Evolutionary conservation across 2,329 filamentous ascomycete species (phyloP).

Genomic region (Macroventuria anomochaeta): DNA sequence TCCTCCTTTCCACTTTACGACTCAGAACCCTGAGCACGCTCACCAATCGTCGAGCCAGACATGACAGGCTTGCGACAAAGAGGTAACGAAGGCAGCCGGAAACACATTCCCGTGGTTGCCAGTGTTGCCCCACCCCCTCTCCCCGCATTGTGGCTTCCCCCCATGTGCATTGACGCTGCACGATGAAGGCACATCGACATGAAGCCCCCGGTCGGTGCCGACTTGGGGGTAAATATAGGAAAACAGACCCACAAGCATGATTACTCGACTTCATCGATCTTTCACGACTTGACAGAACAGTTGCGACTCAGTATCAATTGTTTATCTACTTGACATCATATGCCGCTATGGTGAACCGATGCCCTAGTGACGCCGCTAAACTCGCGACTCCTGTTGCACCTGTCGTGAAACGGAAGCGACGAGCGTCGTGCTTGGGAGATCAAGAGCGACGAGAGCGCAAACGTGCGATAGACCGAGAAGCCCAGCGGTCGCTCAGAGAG

Average conservation of each 20-base stretch:
- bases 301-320: conserved; percentile 18
- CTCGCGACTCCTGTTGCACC: conserved; percentile 31
- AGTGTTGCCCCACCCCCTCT: conserved; percentile 22
- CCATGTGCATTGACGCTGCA: conserved; percentile 8
- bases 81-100: conserved; percentile 2
- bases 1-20: not conserved
- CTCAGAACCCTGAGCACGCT: not conserved
- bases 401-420: conserved; percentile 43
- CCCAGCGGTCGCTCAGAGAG: conserved; percentile 44
- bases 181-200: not conserved
- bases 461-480: conserved; percentile 46
- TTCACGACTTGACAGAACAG: conserved; percentile 13
- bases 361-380: conserved; percentile 32
- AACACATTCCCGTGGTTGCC: conserved; percentile 2
- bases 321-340: conserved; percentile 17
- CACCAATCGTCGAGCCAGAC: conserved; percentile 1
- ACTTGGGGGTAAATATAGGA: conserved; percentile 14
- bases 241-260: not conserved
- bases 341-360: conserved; percentile 35
- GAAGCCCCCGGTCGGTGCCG: not conserved
- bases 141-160: conserved; percentile 32
- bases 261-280: conserved; percentile 23
- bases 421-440: conserved; percentile 44
- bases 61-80: conserved; percentile 2
- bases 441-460: conserved; percentile 46